Conservation (phyloP, 2,329 filamentous ascomycete species). For the Talaromyces sp. region DNA sequence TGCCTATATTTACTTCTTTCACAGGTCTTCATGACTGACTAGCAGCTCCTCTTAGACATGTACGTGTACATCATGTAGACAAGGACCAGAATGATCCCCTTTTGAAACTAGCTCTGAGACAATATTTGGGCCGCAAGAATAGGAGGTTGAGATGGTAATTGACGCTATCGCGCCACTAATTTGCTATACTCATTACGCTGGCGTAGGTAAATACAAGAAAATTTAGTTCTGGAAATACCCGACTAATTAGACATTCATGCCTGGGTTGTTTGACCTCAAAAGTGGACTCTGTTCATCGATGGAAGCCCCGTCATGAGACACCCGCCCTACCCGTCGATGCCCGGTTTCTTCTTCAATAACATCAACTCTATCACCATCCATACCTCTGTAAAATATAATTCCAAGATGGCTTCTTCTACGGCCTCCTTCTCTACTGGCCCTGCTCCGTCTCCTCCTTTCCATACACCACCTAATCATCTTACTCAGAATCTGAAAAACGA, state of each 20-base stretch:
- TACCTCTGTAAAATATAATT: constrained; percentile 14
- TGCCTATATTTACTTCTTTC: neutral
- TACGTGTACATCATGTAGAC: neutral
- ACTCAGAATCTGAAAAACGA: constrained; percentile 22
- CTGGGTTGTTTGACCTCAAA: constrained; percentile 3
- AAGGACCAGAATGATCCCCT: neutral
- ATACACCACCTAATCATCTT: constrained; percentile 12
- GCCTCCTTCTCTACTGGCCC: constrained; percentile 15
- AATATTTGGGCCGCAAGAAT: neutral
- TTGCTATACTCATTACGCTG: neutral
- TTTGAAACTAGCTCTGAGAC: neutral
- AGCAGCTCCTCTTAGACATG: neutral
- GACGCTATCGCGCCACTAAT: neutral
- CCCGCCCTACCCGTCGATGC: neutral
- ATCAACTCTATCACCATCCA: constrained; percentile 6
- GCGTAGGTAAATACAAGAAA: neutral
- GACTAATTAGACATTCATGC: neutral
- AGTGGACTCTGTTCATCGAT: constrained; percentile 16
- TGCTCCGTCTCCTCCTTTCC: neutral
- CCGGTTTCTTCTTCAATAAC: neutral
- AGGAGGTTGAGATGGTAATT: neutral
- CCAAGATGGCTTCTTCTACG: constrained; percentile 11
- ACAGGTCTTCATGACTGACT: neutral
- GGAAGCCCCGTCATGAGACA: neutral
- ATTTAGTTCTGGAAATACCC: neutral